Evolutionary conservation across 2,329 filamentous ascomycete genomes (phyloP).

Genomic region (Akanthomyces uredinophilus): DNA sequence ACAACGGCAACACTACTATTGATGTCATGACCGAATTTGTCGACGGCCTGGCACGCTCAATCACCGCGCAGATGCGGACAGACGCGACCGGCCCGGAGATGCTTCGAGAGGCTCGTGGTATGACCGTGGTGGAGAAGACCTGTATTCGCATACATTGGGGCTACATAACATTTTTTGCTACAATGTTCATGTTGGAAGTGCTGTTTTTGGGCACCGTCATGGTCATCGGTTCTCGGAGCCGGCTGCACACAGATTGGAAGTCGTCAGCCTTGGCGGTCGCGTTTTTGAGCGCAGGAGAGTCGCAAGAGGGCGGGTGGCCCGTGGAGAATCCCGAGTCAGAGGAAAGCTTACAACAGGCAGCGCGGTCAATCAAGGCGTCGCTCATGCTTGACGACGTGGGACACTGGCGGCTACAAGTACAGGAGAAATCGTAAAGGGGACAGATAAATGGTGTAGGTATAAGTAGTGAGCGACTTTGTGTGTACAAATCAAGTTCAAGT

Average conservation of each 20-base stretch:
- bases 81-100: neutral
- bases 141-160: conserved; percentile 6
- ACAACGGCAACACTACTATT: neutral
- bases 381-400: neutral
- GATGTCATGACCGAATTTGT: neutral
- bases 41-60: neutral
- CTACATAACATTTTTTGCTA: neutral
- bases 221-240: neutral
- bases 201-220: neutral
- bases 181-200: neutral
- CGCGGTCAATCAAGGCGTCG: neutral
- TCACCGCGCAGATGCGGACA: neutral
- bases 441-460: neutral
- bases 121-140: neutral
- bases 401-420: neutral
- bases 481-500: neutral
- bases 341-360: neutral
- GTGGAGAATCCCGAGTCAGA: neutral
- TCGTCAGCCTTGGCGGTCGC: conserved; percentile 1
- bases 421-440: neutral
- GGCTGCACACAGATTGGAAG: conserved; percentile 5
- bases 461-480: neutral
- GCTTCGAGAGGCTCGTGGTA: conserved; percentile 6
- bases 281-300: neutral
- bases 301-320: neutral